A percentile compares a stretch with the other conserved stretches of the same genome.
phyloP scores from a whole-genome alignment of 2,329 filamentous ascomycete genomes.

The Verticillium nubilum region DNA sequence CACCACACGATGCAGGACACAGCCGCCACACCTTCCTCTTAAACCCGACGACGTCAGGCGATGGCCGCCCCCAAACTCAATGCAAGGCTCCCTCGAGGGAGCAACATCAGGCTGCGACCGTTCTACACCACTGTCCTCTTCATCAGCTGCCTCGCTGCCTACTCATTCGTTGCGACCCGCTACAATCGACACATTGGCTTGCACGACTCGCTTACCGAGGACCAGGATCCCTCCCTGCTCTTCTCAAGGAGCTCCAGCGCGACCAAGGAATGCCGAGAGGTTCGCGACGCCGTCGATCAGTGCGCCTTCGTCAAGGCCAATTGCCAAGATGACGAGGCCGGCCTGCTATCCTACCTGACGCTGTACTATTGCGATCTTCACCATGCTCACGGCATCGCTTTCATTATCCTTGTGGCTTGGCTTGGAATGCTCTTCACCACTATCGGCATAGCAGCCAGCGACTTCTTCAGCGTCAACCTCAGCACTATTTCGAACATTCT shows the following conservation, averaged over 20 bases:
- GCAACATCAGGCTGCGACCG: slow-evolving; percentile 38
- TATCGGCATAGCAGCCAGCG: slow-evolving; percentile 94
- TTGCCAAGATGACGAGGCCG: slow-evolving; percentile 84
- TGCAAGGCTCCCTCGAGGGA: slow-evolving; percentile 19
- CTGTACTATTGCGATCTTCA: slow-evolving; percentile 83
- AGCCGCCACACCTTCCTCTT: neutral
- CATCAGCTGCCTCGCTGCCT: slow-evolving; percentile 38
- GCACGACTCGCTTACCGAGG: slow-evolving; percentile 4
- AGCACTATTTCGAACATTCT: slow-evolving; percentile 86
- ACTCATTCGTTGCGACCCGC: slow-evolving; percentile 31
- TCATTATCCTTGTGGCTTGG: slow-evolving; percentile 74
- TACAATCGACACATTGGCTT: slow-evolving; percentile 7
- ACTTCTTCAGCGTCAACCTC: slow-evolving; percentile 97
- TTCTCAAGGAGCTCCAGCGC: slow-evolving; percentile 18
- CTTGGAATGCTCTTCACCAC: slow-evolving; percentile 88
- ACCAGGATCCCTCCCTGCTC: slow-evolving; percentile 13
- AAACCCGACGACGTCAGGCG: slow-evolving; percentile 11
- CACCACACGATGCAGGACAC: neutral
- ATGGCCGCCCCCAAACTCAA: slow-evolving; percentile 17
- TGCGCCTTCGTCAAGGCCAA: slow-evolving; percentile 80
- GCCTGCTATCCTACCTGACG: slow-evolving; percentile 79
- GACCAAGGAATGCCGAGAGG: slow-evolving; percentile 63
- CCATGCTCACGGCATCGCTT: slow-evolving; percentile 68
- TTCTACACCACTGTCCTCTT: slow-evolving; percentile 43
- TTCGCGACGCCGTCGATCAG: slow-evolving; percentile 72